Base-by-base conservation (phyloP, 1,284 basidiomycete species). In the Garcileccinum viscosum region DNA sequence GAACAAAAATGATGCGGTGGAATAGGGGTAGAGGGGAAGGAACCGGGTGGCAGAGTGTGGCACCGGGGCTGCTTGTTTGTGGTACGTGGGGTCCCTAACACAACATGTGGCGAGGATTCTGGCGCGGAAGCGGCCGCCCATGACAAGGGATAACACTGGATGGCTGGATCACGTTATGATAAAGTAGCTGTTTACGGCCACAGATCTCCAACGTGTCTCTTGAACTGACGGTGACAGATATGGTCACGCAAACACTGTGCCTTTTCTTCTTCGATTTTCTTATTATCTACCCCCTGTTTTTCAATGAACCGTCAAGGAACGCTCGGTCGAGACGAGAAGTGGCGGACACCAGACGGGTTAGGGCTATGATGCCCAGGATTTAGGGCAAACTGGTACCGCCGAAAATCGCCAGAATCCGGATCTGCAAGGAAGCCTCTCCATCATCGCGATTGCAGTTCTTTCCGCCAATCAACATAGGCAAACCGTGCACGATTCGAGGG, bases 321-420 rank as follows among this genome's bases (percentile, higher is more conserved):
- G 60, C 27, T 63, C 38, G 61, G 44, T 66, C 58, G 62, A 68
- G 50, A 44, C 35, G 44, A 62, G 62, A 61, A 64, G 66, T 66
- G 35, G 24, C 61, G 19, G 63, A 63, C 32, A 47, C 27, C 62
- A 63, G 65, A 63, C 24, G 56, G 59, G 67, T 38, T 59, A 75
- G 67, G 71, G 70, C 32, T 58, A 32, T 73, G 19, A 27, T 53
- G 58, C 76, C 76, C 75, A 77, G 75, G 75, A 69, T 65, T 63
- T 69, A 78, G 75, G 75, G 75, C n/a, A 58, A 69, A 33, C 47
- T 62, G 67, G 53, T 68, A 68, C 68, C 33, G 64, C 68, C 72
- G 77, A 79, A 68, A 75, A 76, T 79, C 75, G 77, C 76, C 73
- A 70, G 77, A 67, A 71, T 62, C 53, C 76, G 73, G 75, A 76